Base-by-base conservation (phyloP, 2,329 filamentous ascomycete species). In the Fusarium sp. region DNA sequence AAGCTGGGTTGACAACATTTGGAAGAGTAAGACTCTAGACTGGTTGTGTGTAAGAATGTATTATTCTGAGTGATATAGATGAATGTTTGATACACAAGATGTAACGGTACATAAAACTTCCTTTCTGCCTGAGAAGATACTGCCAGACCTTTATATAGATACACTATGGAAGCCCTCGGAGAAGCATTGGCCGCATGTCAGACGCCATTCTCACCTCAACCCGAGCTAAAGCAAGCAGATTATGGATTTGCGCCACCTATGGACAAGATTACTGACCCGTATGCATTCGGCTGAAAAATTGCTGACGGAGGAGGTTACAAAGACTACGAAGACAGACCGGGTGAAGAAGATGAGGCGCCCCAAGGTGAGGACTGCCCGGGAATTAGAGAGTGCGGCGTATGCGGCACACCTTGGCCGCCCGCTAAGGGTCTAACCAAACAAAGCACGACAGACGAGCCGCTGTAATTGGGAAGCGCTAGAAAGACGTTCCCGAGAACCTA, bases 1-100 rank as follows among this genome's bases (percentile, higher is more conserved):
- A 46, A 74, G 60, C 19, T 74, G 71, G 21, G 71, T 70, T 42
- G 77, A 75, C 45, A 77, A 70, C 77, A 79, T 78, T 44, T 54
- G 25, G 39, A 60, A 26, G 48, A n/a, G 34, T 46, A 63, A 62
- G 50, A 50, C 51, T 58, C 18, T 41, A 44, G 41, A 43, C 41
- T 55, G 25, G 18, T 42, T 26, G n/a, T 18, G 31, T 21, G 23
- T 34, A 34, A 12, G 11, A 45, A 19, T 44, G 19, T 43, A 28
- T 9, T 28, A 16, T 48, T 64, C 42, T 45, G 25, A 34, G 52
- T 53, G 31, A 23, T 59, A 7, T 9, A 39, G 41, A 43, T 44
- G 45, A 53, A 45, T 51, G 37, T 61, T 54, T 58, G 60, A 60
- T 66, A 45, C 13, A 54, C 39, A 46, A 58, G 18, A 58, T 42